Conservation (phyloP, 345 rosid species). For the Turnera subulata region DNA sequence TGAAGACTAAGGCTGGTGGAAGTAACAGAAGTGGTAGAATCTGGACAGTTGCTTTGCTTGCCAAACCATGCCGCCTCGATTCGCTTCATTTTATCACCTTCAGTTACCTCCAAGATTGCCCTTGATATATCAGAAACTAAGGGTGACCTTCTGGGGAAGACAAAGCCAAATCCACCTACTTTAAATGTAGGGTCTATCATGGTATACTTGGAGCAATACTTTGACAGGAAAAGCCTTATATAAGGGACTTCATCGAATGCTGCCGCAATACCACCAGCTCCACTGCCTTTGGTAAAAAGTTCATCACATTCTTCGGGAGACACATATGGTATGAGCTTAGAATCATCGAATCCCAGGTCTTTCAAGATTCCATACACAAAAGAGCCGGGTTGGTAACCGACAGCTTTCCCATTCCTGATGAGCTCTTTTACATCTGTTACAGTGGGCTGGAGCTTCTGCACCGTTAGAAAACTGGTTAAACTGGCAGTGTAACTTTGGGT, state of each 20-base stretch:
- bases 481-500: slow-evolving; percentile 65
- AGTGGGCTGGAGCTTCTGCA: slow-evolving; percentile 44
- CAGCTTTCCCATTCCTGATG: slow-evolving; percentile 25
- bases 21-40: slow-evolving; percentile 10
- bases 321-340: slow-evolving; percentile 13
- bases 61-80: slow-evolving; percentile 18
- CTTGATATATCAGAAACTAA: slow-evolving; percentile 21
- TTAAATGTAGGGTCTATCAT: slow-evolving; percentile 7
- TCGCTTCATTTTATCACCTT: slow-evolving; percentile 17
- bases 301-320: slow-evolving; percentile 23
- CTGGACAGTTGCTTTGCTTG: slow-evolving; percentile 1
- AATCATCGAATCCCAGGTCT: slow-evolving; percentile 12
- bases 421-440: slow-evolving; percentile 35
- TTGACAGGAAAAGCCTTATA: slow-evolving; percentile 32
- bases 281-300: slow-evolving; percentile 12
- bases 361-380: slow-evolving; percentile 34
- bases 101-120: slow-evolving; percentile 17
- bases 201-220: slow-evolving; percentile 22
- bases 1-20: slow-evolving; percentile 15
- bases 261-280: slow-evolving; percentile 24
- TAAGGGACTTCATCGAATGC: slow-evolving; percentile 44
- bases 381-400: slow-evolving; percentile 44
- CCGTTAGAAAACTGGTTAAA: slow-evolving; percentile 46
- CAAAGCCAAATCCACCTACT: slow-evolving; percentile 18
- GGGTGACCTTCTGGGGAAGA: slow-evolving; percentile 22